Evolutionary conservation across 2,329 filamentous ascomycete species (phyloP).

Genomic region (Trichoderma pleuroti): DNA sequence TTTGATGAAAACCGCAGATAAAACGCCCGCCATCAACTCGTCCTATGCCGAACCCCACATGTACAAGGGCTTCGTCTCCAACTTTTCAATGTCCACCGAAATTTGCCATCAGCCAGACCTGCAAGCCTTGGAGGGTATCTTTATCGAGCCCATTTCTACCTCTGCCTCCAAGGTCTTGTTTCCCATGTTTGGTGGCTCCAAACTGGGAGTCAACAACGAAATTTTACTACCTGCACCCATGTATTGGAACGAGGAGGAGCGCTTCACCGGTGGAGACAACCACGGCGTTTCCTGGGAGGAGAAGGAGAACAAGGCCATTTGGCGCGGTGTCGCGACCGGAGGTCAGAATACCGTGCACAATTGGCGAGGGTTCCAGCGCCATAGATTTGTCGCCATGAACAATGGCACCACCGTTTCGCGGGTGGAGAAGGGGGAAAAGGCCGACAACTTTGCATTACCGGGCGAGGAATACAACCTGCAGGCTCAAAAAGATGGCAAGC

Average conservation of each 20-base stretch:
- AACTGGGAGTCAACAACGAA: conserved; percentile 66
- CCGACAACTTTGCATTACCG: conserved; percentile 55
- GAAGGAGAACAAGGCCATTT: conserved; percentile 55
- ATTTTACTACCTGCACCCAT: conserved; percentile 67
- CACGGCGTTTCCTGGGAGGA: conserved; percentile 53
- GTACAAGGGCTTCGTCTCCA: conserved; percentile 56
- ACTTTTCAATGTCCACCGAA: conserved; percentile 58
- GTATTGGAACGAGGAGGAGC: conserved; percentile 62
- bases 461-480: conserved; percentile 44
- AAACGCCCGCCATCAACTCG: conserved; percentile 44
- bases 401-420: conserved; percentile 58
- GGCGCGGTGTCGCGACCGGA: conserved; percentile 66
- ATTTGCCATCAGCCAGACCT: conserved; percentile 65
- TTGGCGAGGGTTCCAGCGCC: conserved; percentile 71
- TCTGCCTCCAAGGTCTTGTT: conserved; percentile 56
- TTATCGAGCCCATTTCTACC: conserved; percentile 58
- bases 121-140: conserved; percentile 60
- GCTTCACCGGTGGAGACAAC: conserved; percentile 56
- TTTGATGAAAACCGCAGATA: conserved; percentile 42
- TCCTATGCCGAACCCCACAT: conserved; percentile 47
- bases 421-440: conserved; percentile 44
- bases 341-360: conserved; percentile 57
- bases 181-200: conserved; percentile 67
- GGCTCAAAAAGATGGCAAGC: conserved; percentile 42
- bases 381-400: conserved; percentile 70